phyloP scores from a whole-genome alignment of 2,329 filamentous ascomycete species.

The Helminthosporium solani region DNA sequence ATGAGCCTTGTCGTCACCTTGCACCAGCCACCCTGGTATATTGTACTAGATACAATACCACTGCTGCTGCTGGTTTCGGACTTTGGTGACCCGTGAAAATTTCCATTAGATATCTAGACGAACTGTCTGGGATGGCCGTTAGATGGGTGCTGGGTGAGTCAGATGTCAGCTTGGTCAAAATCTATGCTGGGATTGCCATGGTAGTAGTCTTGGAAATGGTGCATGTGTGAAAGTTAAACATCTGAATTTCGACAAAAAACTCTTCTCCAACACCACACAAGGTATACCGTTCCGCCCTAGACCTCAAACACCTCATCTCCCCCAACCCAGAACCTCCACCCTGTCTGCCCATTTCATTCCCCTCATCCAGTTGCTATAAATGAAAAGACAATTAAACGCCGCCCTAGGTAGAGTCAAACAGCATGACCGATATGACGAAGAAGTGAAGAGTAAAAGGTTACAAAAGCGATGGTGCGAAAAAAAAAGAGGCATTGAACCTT shows the following conservation, averaged over 20 bases:
- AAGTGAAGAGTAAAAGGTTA: neutral
- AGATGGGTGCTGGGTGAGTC: too few species aligned
- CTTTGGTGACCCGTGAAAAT: too few species aligned
- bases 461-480: conserved; percentile 5
- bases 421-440: conserved; percentile 5
- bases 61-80: too few species aligned
- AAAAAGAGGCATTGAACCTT: conserved; percentile 8
- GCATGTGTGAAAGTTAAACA: conserved; percentile 9
- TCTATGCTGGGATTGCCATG: too few species aligned
- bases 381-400: conserved; percentile 9
- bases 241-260: conserved; percentile 10
- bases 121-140: too few species aligned
- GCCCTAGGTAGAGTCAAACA: conserved; percentile 10
- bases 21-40: too few species aligned
- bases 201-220: neutral
- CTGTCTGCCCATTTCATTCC: neutral
- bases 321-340: neutral
- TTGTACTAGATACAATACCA: too few species aligned
- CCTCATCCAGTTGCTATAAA: neutral
- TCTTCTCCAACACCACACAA: neutral
- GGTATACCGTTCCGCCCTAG: neutral
- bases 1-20: too few species aligned
- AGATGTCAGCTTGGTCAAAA: too few species aligned
- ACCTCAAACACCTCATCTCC: too few species aligned
- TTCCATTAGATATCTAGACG: too few species aligned